Base-by-base conservation (phyloP, 306 rosid genomes). In the Gillenia trifoliata region DNA sequence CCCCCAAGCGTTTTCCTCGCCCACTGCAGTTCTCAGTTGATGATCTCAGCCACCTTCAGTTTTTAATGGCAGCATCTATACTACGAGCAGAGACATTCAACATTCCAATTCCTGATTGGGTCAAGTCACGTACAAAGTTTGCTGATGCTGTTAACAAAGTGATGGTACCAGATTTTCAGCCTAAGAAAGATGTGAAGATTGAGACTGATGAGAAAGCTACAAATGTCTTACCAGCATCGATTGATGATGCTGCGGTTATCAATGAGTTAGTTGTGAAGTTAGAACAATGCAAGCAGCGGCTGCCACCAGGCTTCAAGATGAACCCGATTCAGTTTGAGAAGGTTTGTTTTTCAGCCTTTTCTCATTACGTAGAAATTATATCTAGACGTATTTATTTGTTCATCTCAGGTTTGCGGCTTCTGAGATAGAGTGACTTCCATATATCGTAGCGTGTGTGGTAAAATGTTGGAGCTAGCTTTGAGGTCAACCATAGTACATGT, bases 291-390 rank as follows among this genome's bases (percentile, higher is more conserved):
- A 69, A 45, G 74, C 45, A 76, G 36, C 23, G 45, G 79, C 74
- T 76, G 31, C 79, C 79, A 68, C 49, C 61, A 1, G 60, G 36
- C 43, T 76, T 76, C 79, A 67, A 68, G 79, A 67, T 76, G 79
- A 76, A 68, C 47, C 79, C 79, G 1, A 76, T 76, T 67, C 79
- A 76, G 36, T 76, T 76, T 76, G 79, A 76, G 73, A 76, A 76
- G 79, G 79, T 76, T 11, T 41, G 59, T 57, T 22, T 54, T 19
- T 19, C 29, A 11, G n/a, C 29, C 1, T 19, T 22, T 50, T 63
- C 28, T 38, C 22, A 3, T 36, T 5, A 1, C 11, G 15, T 60
- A 6, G 38, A 72, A 26, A 60, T 3, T 72, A 10, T 33, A 2
- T 38, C 6, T 1, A 30, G 25, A n/a, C 59, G 10, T 25, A 25